phyloP scores from a whole-genome alignment of 1,284 basidiomycete species.

The Apiotrichum laibachii region DNA sequence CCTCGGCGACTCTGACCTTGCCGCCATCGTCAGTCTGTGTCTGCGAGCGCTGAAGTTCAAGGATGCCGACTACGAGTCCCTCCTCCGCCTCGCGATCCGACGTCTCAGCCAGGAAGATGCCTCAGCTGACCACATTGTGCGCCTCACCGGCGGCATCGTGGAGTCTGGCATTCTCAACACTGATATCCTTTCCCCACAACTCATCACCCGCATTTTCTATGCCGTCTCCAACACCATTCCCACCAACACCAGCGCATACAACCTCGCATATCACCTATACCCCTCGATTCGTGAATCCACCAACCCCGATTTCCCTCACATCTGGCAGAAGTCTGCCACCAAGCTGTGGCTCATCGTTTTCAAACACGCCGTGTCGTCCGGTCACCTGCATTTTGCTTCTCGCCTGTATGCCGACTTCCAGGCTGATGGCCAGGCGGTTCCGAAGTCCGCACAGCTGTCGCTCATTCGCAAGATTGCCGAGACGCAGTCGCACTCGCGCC shows the following conservation, averaged over 20 bases:
- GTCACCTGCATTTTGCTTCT: slow-evolving; percentile 38
- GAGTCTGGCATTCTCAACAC: slow-evolving; percentile 10
- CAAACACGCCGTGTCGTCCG: slow-evolving; percentile 1
- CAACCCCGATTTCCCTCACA: neutral
- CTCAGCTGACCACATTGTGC: slow-evolving; percentile 11
- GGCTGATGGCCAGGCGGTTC: slow-evolving; percentile 30
- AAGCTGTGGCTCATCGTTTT: slow-evolving; percentile 30
- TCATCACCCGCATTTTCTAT: slow-evolving; percentile 13
- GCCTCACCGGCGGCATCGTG: slow-evolving; percentile 9
- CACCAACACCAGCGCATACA: slow-evolving; percentile 18
- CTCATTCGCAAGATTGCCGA: slow-evolving; percentile 31
- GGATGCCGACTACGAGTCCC: slow-evolving; percentile 5
- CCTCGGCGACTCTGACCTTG: slow-evolving; percentile 4
- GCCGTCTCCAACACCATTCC: slow-evolving; percentile 10
- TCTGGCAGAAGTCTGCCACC: slow-evolving; percentile 1
- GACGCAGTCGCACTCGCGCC: slow-evolving; percentile 23
- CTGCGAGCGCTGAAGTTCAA: slow-evolving; percentile 2
- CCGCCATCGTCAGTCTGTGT: slow-evolving; percentile 19
- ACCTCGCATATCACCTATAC: slow-evolving; percentile 25
- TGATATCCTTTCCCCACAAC: slow-evolving; percentile 1
- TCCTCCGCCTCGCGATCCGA: neutral
- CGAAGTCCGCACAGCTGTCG: slow-evolving; percentile 19
- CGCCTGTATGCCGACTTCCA: slow-evolving; percentile 40
- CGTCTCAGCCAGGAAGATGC: neutral
- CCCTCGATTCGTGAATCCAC: slow-evolving; percentile 1